A percentile compares a stretch with the other conserved stretches of the same genome.
phyloP scores from a whole-genome alignment of 305 asterid species.

The Striga hermonthica region DNA sequence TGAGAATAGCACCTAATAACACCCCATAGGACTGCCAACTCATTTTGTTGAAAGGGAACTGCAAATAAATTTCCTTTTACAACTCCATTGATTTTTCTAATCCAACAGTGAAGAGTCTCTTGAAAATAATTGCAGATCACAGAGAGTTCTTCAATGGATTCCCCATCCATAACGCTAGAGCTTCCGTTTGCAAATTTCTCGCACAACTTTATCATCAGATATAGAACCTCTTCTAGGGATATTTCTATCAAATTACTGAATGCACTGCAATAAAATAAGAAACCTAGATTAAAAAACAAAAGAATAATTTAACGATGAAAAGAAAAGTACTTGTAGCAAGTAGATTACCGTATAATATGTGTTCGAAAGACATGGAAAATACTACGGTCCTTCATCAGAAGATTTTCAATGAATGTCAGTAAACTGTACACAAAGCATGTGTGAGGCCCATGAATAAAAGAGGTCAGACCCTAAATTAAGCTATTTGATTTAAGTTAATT shows the following conservation, averaged over 20 bases:
- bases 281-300: conserved; percentile 25
- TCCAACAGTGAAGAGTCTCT: conserved; percentile 52
- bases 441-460: conserved; percentile 30
- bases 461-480: conserved; percentile 26
- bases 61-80: conserved; percentile 35
- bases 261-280: conserved; percentile 59
- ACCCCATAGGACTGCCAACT: conserved; percentile 78
- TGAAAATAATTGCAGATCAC: conserved; percentile 41
- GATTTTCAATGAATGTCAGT: conserved; percentile 57
- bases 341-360: conserved; percentile 59
- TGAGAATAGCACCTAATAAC: conserved; percentile 67
- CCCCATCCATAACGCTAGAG: conserved; percentile 44
- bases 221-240: conserved; percentile 56
- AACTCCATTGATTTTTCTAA: conserved; percentile 42
- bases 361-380: conserved; percentile 50
- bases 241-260: conserved; percentile 57
- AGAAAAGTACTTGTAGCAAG: not conserved
- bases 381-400: conserved; percentile 52
- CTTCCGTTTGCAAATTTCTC: conserved; percentile 57
- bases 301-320: not conserved
- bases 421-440: conserved; percentile 49
- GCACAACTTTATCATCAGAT: conserved; percentile 57
- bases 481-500: conserved; percentile 24
- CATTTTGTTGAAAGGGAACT: conserved; percentile 41
- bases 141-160: conserved; percentile 42